Evolutionary conservation across 345 rosid species (phyloP), one percentile per base, ranked within the genome.

Genomic region (Moricandia moricandioides): DNA sequence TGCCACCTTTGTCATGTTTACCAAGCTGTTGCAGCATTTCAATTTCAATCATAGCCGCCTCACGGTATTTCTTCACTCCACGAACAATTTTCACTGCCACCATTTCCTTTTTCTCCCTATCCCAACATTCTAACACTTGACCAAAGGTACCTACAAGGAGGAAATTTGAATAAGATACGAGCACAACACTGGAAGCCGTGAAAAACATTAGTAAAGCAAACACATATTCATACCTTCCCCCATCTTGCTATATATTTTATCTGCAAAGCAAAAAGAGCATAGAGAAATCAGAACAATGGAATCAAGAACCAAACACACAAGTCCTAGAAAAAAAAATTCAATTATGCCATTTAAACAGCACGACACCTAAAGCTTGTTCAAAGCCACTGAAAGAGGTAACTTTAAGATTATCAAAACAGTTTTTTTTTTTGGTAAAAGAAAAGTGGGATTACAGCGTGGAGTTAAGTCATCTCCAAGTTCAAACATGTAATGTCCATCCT

Each of bases 401-500:
- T 29, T 61, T 1, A 67, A 9, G 70, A 72, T 78, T 61, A 54
- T 67, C 69, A 72, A 72, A 51, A 67, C 60, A 62, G 40, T 7
- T 67, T 12, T 72, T 76, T 76, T 72, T 6, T 6, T 73, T 76
- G 73, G 70, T 49, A 75, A 76, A 79, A 72, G 85, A 75, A 78
- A 84, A 88, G 93, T 79, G 83, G 64, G 85, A 83, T 92, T 92
- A 89, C 97, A 92, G 94, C 96, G 97, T 54, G 94, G 83, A 54
- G 94, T 87, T 86, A 92, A 86, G 88, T 86, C 88, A 68, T 92
- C 97, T 84, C 98, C 98, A 69, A 89, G 81, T 79, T 88, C 95
- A 90, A 93, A 93, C 93, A 86, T 88, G 90, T 86, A 93, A 93
- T 93, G 98, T 52, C 97, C 97, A 86, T 92, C 96, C 78, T 90